Base-by-base conservation (phyloP, 2,329 filamentous ascomycete species). In the Pyricularia sp. region DNA sequence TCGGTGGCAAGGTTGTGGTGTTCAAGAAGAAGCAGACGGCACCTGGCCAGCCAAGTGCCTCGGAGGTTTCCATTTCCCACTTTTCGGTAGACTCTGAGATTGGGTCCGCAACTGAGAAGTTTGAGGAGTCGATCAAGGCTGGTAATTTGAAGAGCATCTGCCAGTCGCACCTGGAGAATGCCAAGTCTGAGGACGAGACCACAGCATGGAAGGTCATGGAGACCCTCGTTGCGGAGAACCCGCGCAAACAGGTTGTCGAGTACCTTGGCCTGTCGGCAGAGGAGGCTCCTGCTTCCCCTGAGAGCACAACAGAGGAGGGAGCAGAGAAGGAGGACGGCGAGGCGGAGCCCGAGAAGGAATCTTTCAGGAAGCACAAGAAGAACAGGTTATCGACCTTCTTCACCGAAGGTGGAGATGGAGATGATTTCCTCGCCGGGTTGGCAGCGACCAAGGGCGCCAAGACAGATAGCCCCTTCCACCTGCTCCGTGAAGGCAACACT, bases 191-290 rank as follows among this genome's bases (percentile, higher is more conserved):
- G 1, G 93, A 97, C 72, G 95, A 98, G 77, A 97, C 93, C 82
- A 91, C 92, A 4, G 94, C 98, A 78, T 99, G 95, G 95, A 91
- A 91, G 72, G 93, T 98, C 55, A 92, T 99, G 78, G 90, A 95
- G 78, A 95, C 93, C 1, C 80, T 99, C 70, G 90, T 94, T 66
- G 90, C 92, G 3, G 89, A 91, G 33, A 94, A 94, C 75, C 91
- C 93, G n/a, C 88, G 94, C 61, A 90, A 91, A 77, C 90, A 92
- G 77, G 90, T 99, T 69, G 86, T 95, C 26, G 91, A 96, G 73
- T 94, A 96, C 77, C 86, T 99, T 23, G 95, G 94, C n/a, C 94
- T 98, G 79, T 83, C 87, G 33, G 88, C 90, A 69, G 81, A 83
- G n/a, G 82, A 81, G 3, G 73, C 78, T 9, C 85, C 87, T 69